Evolutionary conservation across 495 filamentous ascomycete species (phyloP), one percentile per base, ranked within the genome.

Genomic region (Hypoxylon fuscum): DNA sequence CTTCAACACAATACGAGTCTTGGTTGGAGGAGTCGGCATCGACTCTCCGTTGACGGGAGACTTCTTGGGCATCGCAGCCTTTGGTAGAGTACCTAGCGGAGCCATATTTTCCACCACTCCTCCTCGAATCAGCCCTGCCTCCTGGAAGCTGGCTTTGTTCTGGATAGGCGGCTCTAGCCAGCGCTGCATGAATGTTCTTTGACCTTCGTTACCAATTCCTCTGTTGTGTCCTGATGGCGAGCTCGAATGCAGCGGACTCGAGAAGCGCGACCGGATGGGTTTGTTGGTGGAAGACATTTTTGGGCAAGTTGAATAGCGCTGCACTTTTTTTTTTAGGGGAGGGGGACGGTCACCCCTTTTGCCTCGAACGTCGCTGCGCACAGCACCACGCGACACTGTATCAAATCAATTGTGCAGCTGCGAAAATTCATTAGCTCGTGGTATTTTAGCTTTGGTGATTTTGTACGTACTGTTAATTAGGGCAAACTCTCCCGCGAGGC

Each of bases 161-260:
- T 86, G 83, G 32, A 88, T 63, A 5, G 85, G 79, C 2, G 91
- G 91, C 74, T 96, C 91, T 40, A 82, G 72, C 91, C 91, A 94
- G 40, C 79, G 76, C 46, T 84, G 77, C 71, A 83, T 76, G 25
- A 79, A 74, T 10, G 69, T 64, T 59, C 63, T 66, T 48, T 72
- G 69, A 43, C 69, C 69, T 51, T 76, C 72, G 44, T 51, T 55
- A 10, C 42, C 64, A 68, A 55, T 50, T 55, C 70, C 44, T 74
- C 72, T 58, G 70, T 65, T 69, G 73, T 73, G 62, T 61, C 70
- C 51, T 25, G 54, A 56, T 9, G 67, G 62, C n/a, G 57, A 66
- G 23, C 71, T 74, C 25, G 75, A 57, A 41, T 71, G 68, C 46
- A 79, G 74, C 11, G 86, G 85, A 54, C 83, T 88, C 56, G 85